Percentiles rank a stretch among this genome's conserved stretches.
Evolutionary conservation across 75 land plant genomes (phyloP).

Genomic region (Gnetum montanum): DNA sequence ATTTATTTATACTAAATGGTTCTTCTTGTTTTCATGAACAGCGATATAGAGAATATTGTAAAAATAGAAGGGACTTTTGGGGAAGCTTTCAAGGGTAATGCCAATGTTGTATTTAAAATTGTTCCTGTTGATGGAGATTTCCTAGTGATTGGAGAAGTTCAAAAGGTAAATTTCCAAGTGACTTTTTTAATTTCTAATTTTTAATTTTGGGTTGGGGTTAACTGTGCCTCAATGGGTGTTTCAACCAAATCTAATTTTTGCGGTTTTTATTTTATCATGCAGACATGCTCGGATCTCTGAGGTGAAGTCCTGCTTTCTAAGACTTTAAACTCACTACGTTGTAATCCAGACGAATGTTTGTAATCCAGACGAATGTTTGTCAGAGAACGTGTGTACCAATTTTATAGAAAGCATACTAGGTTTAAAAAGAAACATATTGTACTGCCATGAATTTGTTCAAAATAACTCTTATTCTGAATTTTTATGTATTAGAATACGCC

Average conservation of each 20-base stretch:
- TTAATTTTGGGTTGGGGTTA: too few species aligned
- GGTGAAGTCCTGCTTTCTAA: constrained; percentile 67
- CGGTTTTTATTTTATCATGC: constrained; percentile 18
- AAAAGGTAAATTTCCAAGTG: constrained; percentile 92
- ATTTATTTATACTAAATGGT: too few species aligned
- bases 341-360: constrained; percentile 9
- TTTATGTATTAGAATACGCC: too few species aligned
- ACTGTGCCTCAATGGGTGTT: too few species aligned
- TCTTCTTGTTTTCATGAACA: too few species aligned
- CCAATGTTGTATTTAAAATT: constrained; percentile 78
- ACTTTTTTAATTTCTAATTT: too few species aligned
- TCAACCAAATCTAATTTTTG: too few species aligned
- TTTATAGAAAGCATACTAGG: too few species aligned
- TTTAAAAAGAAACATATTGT: too few species aligned
- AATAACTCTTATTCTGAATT: too few species aligned
- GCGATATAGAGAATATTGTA: constrained; percentile 36
- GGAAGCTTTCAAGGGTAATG: constrained; percentile 82
- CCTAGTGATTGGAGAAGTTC: constrained; percentile 87
- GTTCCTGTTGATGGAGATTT: constrained; percentile 90
- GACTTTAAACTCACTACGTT: constrained; percentile 65
- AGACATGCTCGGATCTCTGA: constrained; percentile 78
- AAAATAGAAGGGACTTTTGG: constrained; percentile 98
- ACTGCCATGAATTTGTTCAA: too few species aligned
- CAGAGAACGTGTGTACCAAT: constrained; percentile 74
- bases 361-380: too few species aligned